A percentile compares a stretch with the other conserved stretches of the same genome.
phyloP scores from a whole-genome alignment of 164 flowering plant species.

The Paratinospora sagittata region DNA sequence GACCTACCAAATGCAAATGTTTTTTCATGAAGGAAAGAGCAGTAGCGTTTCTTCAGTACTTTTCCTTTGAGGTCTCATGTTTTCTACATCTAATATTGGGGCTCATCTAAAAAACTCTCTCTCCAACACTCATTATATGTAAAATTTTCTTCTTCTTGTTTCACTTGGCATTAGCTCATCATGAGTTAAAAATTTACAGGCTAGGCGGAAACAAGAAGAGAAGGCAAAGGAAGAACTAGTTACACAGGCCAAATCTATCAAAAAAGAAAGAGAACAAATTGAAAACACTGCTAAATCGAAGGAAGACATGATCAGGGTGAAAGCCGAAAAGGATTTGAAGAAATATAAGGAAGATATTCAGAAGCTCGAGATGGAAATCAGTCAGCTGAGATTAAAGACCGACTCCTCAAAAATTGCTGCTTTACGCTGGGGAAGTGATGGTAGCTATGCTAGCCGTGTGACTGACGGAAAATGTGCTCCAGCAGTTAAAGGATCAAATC shows the following conservation, averaged over 20 bases:
- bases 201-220: conserved; percentile 63
- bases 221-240: conserved; percentile 60
- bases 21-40: neutral
- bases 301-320: conserved; percentile 50
- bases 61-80: neutral
- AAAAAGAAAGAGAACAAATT: conserved; percentile 61
- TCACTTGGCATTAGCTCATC: conserved; percentile 5
- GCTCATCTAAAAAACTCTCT: no score
- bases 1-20: neutral
- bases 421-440: conserved; percentile 66
- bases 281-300: conserved; percentile 58
- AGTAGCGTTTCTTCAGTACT: neutral
- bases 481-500: conserved; percentile 28
- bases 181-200: conserved; percentile 40
- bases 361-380: conserved; percentile 73
- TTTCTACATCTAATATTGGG: no score
- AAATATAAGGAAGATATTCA: conserved; percentile 55
- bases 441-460: conserved; percentile 47
- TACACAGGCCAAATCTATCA: conserved; percentile 39
- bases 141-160: neutral
- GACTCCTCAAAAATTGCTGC: conserved; percentile 90
- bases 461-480: conserved; percentile 27
- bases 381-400: conserved; percentile 60
- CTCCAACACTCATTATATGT: neutral
- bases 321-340: conserved; percentile 61